Percentiles rank a stretch among this genome's conserved stretches.
Conservation (phyloP, 495 filamentous ascomycete genomes). For the Penicillium angulare region DNA sequence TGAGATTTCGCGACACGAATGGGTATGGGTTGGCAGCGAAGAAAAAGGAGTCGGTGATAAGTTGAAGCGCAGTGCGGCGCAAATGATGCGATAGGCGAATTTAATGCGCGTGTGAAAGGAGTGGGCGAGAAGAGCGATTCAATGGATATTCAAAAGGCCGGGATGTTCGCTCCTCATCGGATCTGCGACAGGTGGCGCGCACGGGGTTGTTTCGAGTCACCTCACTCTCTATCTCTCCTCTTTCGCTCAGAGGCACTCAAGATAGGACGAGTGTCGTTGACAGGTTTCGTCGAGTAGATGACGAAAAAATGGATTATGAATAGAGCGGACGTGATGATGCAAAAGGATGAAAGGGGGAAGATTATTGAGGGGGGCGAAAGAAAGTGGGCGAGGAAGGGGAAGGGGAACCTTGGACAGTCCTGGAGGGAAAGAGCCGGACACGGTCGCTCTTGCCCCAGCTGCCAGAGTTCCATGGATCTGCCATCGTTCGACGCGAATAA, state of each 20-base stretch:
- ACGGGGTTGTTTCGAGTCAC: constrained; percentile 11
- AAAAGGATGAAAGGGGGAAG: constrained; percentile 21
- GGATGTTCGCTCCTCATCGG: constrained; percentile 23
- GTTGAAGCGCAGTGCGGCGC: constrained; percentile 20
- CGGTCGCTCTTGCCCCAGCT: constrained; percentile 20
- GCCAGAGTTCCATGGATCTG: constrained; percentile 37
- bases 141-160: constrained; percentile 13
- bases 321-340: constrained; percentile 18
- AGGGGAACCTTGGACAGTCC: too few species aligned
- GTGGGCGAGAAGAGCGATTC: constrained; percentile 17
- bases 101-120: constrained; percentile 10
- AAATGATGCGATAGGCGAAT: constrained; percentile 15
- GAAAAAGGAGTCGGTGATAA: constrained; percentile 21
- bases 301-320: constrained; percentile 16
- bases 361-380: constrained; percentile 14
- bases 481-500: constrained; percentile 29
- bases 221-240: too few species aligned
- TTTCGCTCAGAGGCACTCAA: too few species aligned
- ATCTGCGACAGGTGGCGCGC: constrained; percentile 25
- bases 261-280: too few species aligned
- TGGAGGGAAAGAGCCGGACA: constrained; percentile 34
- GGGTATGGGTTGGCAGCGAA: neutral
- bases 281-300: constrained; percentile 8
- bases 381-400: constrained; percentile 18
- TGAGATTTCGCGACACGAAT: constrained; percentile 26